Conservation (phyloP, 2,329 filamentous ascomycete species). For the Xylariomycetidae sp. region DNA sequence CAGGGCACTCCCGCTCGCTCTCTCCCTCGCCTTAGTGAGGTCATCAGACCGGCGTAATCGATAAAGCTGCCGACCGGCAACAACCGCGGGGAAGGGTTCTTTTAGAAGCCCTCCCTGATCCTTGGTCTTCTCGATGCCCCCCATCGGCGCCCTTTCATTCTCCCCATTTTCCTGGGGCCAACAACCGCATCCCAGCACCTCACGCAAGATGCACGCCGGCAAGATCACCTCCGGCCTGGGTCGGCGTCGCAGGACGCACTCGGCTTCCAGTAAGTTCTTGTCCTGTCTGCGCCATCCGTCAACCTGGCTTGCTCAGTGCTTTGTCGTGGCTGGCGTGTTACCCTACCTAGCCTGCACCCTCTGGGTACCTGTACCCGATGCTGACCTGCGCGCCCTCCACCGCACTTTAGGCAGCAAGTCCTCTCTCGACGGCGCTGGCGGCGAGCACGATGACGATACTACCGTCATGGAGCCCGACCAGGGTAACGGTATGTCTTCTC, state of each 20-base stretch:
- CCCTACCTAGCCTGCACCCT: no score
- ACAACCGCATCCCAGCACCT: background rate
- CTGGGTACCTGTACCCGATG: no score
- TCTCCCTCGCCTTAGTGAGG: constrained; percentile 9
- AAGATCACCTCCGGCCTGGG: constrained; percentile 21
- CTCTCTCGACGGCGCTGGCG: constrained; percentile 49
- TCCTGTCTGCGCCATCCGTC: no score
- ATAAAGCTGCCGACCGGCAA: constrained; percentile 7
- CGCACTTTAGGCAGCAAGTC: constrained; percentile 21
- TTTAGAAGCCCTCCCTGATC: no score
- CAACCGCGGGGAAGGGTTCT: constrained; percentile 4
- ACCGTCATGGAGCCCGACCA: constrained; percentile 84
- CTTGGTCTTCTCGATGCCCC: background rate
- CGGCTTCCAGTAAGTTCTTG: constrained; percentile 22
- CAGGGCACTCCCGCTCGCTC: no score
- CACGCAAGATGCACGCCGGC: constrained; percentile 18
- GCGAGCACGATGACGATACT: constrained; percentile 62
- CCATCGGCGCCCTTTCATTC: background rate
- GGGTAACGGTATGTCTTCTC: constrained; percentile 68
- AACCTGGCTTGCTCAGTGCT: background rate
- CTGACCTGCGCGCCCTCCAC: constrained; percentile 3
- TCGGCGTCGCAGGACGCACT: constrained; percentile 22
- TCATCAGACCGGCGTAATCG: constrained; percentile 14
- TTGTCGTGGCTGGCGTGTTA: no score
- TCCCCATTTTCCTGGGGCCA: background rate